Evolutionary conservation across 345 rosid species (phyloP).

Genomic region (Eucalyptus tenuipes): DNA sequence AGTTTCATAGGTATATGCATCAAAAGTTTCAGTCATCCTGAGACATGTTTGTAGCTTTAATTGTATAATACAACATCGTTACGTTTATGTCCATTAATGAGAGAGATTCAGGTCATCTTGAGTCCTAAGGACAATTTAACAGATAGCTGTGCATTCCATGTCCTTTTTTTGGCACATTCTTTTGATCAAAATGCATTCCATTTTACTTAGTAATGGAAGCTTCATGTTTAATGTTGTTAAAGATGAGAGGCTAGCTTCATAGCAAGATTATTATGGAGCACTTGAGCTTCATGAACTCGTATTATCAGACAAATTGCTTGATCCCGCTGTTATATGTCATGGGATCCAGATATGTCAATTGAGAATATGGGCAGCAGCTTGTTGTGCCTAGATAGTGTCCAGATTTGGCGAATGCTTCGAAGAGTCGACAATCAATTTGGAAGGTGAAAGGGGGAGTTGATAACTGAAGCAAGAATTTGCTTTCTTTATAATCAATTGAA

Average conservation of each 20-base stretch:
- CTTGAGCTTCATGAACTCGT: not conserved
- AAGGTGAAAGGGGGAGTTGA: not conserved
- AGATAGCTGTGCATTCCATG: not conserved
- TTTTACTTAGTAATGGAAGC: not conserved
- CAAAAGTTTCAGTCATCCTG: not conserved
- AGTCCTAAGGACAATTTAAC: not conserved
- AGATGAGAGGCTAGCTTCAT: not conserved
- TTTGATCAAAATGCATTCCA: not conserved
- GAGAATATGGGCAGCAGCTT: not conserved
- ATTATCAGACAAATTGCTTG: not conserved
- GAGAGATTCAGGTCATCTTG: not conserved
- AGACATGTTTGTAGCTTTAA: not conserved
- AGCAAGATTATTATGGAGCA: not conserved
- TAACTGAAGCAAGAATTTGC: not conserved
- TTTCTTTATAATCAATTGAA: not conserved
- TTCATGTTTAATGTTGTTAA: not conserved
- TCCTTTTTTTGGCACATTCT: not conserved
- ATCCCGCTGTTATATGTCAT: not conserved
- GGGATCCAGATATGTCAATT: too few relatives aligned
- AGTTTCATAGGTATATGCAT: not conserved
- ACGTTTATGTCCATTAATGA: not conserved
- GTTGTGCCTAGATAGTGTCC: not conserved
- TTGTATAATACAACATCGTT: not conserved
- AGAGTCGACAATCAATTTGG: not conserved
- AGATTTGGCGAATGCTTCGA: not conserved